Evolutionary conservation across 208 protist genomes (phyloP), one percentile per base, ranked within the genome.

Genomic region (Wallacemonas rigidus): DNA sequence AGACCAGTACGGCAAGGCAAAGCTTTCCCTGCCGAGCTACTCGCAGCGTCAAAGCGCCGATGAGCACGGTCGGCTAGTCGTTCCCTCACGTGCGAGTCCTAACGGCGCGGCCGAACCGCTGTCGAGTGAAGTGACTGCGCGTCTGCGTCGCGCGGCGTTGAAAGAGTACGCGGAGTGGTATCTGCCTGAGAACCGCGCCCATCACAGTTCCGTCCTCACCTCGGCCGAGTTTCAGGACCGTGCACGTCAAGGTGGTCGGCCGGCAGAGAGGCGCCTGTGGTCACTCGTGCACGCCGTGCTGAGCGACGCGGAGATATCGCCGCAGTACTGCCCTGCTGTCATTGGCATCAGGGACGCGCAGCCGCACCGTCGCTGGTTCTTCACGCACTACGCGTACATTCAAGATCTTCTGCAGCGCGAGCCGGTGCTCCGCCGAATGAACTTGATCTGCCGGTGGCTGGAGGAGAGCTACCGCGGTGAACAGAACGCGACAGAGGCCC

Each of bases 361-460:
- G 75, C 85, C 87, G 9, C 85, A 90, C 68, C 84, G 91, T 3
- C 86, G 86, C 40, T 95, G 91, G 88, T 95, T 85, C 62, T 76
- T 92, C 55, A 91, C 88, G 39, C 91, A 95, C 38, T 79, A 86
- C 65, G 88, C 86, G 12, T 82, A 88, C 43, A 75, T 95, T 40
- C 91, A 95, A 68, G 75, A 85, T 26, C 72, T 93, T 2, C 78
- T 95, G 69, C 75, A 85, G 67, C 80, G 79, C 2, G 71, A 83
- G 36, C 77, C 88, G 26, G 53, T 90, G 36, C 75, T 93, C 53
- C 88, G 91, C 45, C 79, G 82, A 8, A 84, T 83, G 72, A 89
- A 77, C 67, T 60, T 91, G 44, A 82, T 93, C 72, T 76, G 83
- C 56, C 80, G 86, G 36, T 95, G 91, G 88, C 75, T 95, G 9